Evolutionary conservation across 306 rosid genomes (phyloP).

Genomic region (Ammopiptanthus mongolicus): DNA sequence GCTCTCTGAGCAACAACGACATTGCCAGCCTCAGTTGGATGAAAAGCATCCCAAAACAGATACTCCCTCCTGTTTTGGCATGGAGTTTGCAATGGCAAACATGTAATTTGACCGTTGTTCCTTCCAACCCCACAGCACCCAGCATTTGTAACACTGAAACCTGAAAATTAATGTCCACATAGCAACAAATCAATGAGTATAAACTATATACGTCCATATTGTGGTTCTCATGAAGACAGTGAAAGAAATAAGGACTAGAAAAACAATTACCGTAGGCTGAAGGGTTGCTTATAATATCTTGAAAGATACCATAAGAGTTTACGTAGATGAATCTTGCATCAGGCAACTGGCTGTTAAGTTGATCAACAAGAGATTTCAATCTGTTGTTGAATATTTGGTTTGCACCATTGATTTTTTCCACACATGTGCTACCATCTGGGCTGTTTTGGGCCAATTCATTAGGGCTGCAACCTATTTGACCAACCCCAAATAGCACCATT

Average conservation of each 20-base stretch:
- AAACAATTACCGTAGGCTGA: constrained; percentile 54
- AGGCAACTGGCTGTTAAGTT: constrained; percentile 48
- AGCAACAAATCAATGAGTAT: background rate
- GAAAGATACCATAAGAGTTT: constrained; percentile 62
- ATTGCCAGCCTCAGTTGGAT: constrained; percentile 79
- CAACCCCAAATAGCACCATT: constrained; percentile 75
- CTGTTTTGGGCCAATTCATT: constrained; percentile 68
- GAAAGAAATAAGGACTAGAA: background rate
- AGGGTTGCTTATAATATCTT: constrained; percentile 63
- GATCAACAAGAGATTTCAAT: constrained; percentile 55
- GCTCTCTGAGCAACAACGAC: constrained; percentile 54
- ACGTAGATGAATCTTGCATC: constrained; percentile 69
- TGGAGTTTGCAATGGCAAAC: constrained; percentile 76
- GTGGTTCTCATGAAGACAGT: background rate
- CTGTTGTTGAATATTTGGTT: constrained; percentile 64
- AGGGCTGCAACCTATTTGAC: constrained; percentile 91
- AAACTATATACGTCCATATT: background rate
- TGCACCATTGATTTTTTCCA: constrained; percentile 60
- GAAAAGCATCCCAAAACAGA: constrained; percentile 94
- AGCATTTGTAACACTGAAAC: constrained; percentile 49
- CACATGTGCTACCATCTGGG: constrained; percentile 72
- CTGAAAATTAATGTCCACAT: constrained; percentile 31
- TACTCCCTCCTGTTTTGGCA: constrained; percentile 61
- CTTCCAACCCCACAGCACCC: constrained; percentile 96
- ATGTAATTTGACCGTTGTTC: constrained; percentile 92